These are phyloP conservation scores for Microdochium paspali DNA, from an alignment of 2,329 filamentous ascomycete genomes.

Conservation along the genomic window DNA sequence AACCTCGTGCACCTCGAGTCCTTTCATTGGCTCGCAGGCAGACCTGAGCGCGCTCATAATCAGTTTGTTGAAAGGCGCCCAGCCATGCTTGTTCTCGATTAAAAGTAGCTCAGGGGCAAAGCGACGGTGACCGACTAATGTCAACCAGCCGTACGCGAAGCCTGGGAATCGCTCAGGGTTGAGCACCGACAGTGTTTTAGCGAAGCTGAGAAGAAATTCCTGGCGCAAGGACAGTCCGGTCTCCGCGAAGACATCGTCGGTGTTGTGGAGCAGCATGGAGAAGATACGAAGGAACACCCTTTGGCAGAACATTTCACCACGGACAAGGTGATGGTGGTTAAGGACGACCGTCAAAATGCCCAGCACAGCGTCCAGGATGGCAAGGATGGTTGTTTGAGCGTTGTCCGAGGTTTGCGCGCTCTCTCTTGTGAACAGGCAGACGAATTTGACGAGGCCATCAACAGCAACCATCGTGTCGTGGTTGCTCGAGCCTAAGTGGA, in stretches of 20 bases:
- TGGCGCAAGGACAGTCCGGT: conserved; percentile 50
- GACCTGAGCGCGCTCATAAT: conserved; percentile 64
- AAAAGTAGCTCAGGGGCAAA: conserved; percentile 74
- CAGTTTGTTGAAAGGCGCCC: conserved; percentile 65
- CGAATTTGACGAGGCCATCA: conserved; percentile 75
- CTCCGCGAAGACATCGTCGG: conserved; percentile 49
- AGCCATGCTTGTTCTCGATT: conserved; percentile 60
- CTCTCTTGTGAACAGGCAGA: conserved; percentile 66
- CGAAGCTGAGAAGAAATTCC: conserved; percentile 65
- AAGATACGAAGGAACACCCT: conserved; percentile 88
- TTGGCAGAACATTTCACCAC: conserved; percentile 75
- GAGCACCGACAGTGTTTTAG: conserved; percentile 60
- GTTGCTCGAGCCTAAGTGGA: conserved; percentile 50
- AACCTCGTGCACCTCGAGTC: conserved; percentile 55
- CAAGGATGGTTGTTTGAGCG: conserved; percentile 52
- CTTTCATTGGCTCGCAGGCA: conserved; percentile 71
- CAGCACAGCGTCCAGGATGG: conserved; percentile 69
- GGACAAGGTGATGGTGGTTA: conserved; percentile 75
- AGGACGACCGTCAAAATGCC: conserved; percentile 72
- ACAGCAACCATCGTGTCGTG: conserved; percentile 49
- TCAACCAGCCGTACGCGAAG: conserved; percentile 80
- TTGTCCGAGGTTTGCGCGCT: conserved; percentile 53
- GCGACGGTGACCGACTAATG: conserved; percentile 71
- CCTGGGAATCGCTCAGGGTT: conserved; percentile 70
- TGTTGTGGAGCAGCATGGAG: conserved; percentile 70